Evolutionary conservation across 805 yeast genomes (phyloP).

Genomic region (Phaffomyces antillensis): DNA sequence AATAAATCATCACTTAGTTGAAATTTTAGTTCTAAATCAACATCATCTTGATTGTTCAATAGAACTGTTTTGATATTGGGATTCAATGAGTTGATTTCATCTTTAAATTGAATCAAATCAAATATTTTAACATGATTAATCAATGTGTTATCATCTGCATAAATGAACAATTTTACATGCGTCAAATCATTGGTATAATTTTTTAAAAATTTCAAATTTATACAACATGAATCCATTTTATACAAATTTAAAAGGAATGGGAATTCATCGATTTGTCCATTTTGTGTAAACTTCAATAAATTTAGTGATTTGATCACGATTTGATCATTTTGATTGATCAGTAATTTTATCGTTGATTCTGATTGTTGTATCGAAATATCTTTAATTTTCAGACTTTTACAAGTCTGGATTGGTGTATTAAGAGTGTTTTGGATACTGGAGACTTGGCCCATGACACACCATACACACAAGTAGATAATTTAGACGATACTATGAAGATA

Average conservation of each 20-base stretch:
- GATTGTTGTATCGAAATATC: background rate
- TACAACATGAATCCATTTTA: background rate
- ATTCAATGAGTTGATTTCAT: too few species aligned
- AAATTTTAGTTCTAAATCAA: constrained; percentile 1
- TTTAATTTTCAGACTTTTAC: too few species aligned
- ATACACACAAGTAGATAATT: too few species aligned
- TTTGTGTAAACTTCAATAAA: constrained; percentile 8
- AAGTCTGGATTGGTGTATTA: too few species aligned
- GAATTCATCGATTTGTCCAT: constrained; percentile 4
- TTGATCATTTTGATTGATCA: background rate
- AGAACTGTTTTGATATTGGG: too few species aligned
- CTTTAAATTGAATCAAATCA: too few species aligned
- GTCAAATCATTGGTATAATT: too few species aligned
- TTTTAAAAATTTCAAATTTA: constrained; percentile 1
- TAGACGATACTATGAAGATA: too few species aligned
- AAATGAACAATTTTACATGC: background rate
- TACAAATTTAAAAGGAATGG: constrained; percentile 7
- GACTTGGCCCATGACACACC: too few species aligned
- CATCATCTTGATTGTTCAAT: too few species aligned
- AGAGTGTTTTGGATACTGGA: too few species aligned
- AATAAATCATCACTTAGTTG: background rate
- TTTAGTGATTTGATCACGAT: background rate
- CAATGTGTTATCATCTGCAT: background rate
- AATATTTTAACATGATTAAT: background rate
- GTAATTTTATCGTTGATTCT: background rate